Evolutionary conservation across 2,329 filamentous ascomycete species (phyloP).

Genomic region (Bipolaris zeicola): DNA sequence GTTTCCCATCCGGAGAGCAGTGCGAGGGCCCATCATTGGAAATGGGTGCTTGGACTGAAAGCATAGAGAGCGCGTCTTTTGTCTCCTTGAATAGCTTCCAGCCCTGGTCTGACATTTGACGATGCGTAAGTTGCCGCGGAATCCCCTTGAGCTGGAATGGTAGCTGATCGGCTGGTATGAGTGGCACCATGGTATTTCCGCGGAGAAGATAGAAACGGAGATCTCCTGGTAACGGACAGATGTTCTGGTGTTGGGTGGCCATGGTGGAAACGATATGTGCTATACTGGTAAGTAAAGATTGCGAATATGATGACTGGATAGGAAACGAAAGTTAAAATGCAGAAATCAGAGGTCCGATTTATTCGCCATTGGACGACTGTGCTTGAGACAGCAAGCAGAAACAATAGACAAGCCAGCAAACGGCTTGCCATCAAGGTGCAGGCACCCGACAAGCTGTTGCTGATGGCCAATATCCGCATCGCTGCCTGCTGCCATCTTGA

Average conservation of each 20-base stretch:
- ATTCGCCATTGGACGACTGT: conserved; percentile 4
- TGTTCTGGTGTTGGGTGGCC: neutral
- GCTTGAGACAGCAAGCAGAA: conserved; percentile 21
- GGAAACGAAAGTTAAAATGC: neutral
- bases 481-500: neutral
- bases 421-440: neutral
- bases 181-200: conserved; percentile 43
- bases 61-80: conserved; percentile 6
- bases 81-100: conserved; percentile 36
- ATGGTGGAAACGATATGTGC: conserved; percentile 10
- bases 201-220: conserved; percentile 50
- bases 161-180: conserved; percentile 53
- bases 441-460: neutral
- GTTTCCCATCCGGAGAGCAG: neutral
- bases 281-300: neutral
- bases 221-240: conserved; percentile 17
- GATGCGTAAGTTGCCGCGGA: conserved; percentile 41
- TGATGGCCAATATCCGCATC: neutral
- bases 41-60: conserved; percentile 15
- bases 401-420: conserved; percentile 10
- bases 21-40: neutral
- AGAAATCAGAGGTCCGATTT: neutral
- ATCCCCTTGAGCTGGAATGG: conserved; percentile 49
- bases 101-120: conserved; percentile 27
- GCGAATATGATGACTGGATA: neutral